Evolutionary conservation across 2,329 filamentous ascomycete species (phyloP).

Genomic region (Penicillium sp.): DNA sequence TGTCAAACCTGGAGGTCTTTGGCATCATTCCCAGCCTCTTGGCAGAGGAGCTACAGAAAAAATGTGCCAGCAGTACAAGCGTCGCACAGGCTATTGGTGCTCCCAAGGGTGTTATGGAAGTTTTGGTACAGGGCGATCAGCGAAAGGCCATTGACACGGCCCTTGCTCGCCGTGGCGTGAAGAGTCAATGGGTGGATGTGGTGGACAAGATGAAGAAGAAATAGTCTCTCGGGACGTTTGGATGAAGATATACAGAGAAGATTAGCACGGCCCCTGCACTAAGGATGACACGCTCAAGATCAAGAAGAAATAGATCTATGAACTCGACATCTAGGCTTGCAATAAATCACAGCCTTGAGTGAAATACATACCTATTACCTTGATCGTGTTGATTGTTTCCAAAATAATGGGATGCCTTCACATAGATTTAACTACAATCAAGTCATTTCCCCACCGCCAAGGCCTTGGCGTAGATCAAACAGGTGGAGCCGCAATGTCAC

Average conservation of each 20-base stretch:
- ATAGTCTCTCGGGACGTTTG: constrained; percentile 51
- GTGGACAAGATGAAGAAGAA: constrained; percentile 64
- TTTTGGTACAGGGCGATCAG: constrained; percentile 64
- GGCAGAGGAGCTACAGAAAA: constrained; percentile 62
- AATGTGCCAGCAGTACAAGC: constrained; percentile 63
- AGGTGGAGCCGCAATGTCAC: too few species aligned
- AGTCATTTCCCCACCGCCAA: too few species aligned
- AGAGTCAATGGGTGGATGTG: constrained; percentile 57
- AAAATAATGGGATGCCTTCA: too few species aligned
- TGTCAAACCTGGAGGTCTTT: constrained; percentile 58
- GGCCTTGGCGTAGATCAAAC: too few species aligned
- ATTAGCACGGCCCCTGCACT: constrained; percentile 81
- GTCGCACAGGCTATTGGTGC: constrained; percentile 59
- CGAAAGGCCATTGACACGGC: constrained; percentile 56
- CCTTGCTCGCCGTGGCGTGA: constrained; percentile 55
- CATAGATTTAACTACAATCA: too few species aligned
- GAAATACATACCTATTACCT: neutral
- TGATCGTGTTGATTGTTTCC: neutral
- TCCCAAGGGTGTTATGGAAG: constrained; percentile 60
- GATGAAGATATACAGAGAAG: constrained; percentile 68
- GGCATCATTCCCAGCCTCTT: constrained; percentile 56
- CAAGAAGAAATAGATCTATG: constrained; percentile 66
- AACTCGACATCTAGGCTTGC: neutral
- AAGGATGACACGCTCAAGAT: constrained; percentile 92
- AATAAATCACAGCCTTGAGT: neutral